phyloP scores from a whole-genome alignment of 148 eudicot genomes.

The Pouteria glomerata region DNA sequence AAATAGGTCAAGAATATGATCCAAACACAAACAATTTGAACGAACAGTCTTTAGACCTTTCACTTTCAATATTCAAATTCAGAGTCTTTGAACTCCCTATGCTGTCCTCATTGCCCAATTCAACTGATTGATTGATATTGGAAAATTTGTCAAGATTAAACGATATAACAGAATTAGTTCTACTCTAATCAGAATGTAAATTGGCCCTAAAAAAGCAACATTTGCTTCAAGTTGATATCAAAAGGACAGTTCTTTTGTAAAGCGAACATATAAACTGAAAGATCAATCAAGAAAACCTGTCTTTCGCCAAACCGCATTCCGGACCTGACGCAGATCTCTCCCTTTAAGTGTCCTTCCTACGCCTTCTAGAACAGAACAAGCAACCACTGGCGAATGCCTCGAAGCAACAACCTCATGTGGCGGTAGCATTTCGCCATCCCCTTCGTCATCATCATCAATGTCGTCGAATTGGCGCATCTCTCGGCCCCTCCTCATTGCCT shows the following conservation, averaged over 20 bases:
- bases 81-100: no score
- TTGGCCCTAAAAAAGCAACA: neutral
- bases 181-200: no score
- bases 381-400: conserved; percentile 25
- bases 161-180: no score
- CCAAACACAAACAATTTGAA: no score
- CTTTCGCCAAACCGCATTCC: conserved; percentile 47
- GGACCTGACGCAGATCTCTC: conserved; percentile 49
- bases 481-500: conserved; percentile 5
- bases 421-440: conserved; percentile 41
- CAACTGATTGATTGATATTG: no score
- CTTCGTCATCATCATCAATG: conserved; percentile 20
- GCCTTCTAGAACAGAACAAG: conserved; percentile 49
- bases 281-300: conserved; percentile 55
- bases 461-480: conserved; percentile 12
- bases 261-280: neutral
- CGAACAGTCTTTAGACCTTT: no score
- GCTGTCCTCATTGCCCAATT: no score
- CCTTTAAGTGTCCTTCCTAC: conserved; percentile 53
- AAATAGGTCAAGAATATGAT: no score
- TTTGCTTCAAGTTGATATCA: neutral
- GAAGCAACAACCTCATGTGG: conserved; percentile 54
- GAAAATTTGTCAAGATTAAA: no score
- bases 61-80: no score
- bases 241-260: neutral